Conservation (phyloP, 257 asterid genomes). For the Lycium barbarum region DNA sequence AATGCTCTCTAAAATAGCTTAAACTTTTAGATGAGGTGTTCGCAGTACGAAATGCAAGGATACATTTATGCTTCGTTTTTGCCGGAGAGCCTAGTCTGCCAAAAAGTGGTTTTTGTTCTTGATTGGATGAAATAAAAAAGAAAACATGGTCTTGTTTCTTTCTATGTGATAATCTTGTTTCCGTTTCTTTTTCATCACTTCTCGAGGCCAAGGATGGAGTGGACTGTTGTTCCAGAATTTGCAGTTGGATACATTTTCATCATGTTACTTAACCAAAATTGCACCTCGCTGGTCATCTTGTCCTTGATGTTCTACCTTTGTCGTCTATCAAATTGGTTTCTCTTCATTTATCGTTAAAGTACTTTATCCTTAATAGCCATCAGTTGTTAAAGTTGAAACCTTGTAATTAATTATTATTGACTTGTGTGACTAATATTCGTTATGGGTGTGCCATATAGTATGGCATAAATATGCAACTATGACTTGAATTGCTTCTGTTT, state of each 20-base stretch:
- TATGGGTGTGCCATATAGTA: neutral
- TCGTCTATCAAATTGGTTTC: constrained; percentile 14
- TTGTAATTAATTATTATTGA: constrained; percentile 8
- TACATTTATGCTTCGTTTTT: neutral
- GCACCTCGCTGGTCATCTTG: neutral
- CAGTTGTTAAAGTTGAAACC: constrained; percentile 18
- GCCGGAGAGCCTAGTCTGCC: neutral
- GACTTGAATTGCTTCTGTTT: constrained; percentile 1
- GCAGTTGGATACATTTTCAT: constrained; percentile 2
- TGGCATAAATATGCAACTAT: constrained; percentile 15
- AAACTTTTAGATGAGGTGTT: constrained; percentile 6
- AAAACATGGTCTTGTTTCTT: neutral
- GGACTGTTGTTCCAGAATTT: neutral
- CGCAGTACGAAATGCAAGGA: neutral
- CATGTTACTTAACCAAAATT: neutral
- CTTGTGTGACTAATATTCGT: neutral
- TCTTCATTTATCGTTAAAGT: neutral
- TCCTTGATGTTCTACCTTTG: constrained; percentile 11
- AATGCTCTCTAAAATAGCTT: neutral
- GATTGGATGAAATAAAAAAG: neutral
- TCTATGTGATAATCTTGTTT: neutral
- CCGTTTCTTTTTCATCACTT: neutral
- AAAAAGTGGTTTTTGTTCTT: neutral
- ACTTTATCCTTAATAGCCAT: neutral
- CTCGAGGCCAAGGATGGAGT: neutral